A percentile compares a stretch with the other conserved stretches of the same genome.
These are phyloP conservation scores for Carex arenaria DNA, from an alignment of 202 grass and related monocot genomes.

Conservation along the genomic window DNA sequence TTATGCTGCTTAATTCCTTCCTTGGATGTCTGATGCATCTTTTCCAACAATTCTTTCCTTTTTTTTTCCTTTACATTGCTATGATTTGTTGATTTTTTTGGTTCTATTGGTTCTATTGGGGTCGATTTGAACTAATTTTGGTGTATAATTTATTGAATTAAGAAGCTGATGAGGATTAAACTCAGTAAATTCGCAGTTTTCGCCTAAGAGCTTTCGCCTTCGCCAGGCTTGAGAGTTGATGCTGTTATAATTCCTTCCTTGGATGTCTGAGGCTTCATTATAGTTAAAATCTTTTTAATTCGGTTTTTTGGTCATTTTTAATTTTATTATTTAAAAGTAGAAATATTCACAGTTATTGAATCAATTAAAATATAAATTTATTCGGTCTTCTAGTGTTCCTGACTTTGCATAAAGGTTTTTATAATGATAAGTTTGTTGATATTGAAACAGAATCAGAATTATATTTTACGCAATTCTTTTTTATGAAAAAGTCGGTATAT, in stretches of 20 bases:
- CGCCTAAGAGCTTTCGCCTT: constrained; percentile 28
- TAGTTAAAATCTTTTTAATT: background rate
- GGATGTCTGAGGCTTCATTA: constrained; percentile 23
- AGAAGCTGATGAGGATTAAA: background rate
- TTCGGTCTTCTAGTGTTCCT: too few relatives aligned
- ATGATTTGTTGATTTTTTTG: too few relatives aligned
- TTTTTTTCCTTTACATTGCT: background rate
- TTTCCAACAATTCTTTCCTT: background rate
- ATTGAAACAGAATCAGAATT: too few relatives aligned
- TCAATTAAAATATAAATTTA: too few relatives aligned
- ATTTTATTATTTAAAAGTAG: background rate
- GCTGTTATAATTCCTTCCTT: constrained; percentile 25
- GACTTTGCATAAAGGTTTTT: too few relatives aligned
- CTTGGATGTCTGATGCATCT: constrained; percentile 35
- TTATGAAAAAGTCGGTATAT: too few relatives aligned
- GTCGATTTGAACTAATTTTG: background rate
- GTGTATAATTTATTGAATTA: background rate
- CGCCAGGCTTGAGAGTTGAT: constrained; percentile 27
- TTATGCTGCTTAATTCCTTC: constrained; percentile 23
- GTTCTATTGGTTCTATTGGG: too few relatives aligned
- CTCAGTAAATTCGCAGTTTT: constrained; percentile 28
- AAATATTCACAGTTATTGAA: too few relatives aligned
- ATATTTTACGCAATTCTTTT: too few relatives aligned
- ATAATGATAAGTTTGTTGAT: too few relatives aligned
- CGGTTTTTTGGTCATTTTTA: background rate